These are phyloP conservation scores for Macrolepiota albuminosa DNA, from an alignment of 768 basidiomycete genomes.

Conservation along the genomic window DNA sequence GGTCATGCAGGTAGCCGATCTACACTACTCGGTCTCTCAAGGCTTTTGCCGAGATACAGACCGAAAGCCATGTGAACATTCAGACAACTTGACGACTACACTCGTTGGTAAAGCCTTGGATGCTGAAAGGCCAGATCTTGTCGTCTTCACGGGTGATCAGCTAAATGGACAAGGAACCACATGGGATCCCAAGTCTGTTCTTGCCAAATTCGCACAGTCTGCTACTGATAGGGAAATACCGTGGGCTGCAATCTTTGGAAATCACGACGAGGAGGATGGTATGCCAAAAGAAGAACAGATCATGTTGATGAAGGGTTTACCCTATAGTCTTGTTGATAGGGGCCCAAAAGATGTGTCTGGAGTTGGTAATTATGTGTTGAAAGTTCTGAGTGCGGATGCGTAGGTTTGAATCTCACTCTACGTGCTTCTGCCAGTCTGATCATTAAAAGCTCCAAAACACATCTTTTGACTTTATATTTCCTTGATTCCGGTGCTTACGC, in stretches of 20 bases:
- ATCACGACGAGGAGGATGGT: conserved; percentile 85
- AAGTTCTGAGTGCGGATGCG: conserved; percentile 81
- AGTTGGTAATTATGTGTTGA: conserved; percentile 86
- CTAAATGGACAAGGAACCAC: conserved; percentile 87
- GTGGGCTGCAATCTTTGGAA: conserved; percentile 92
- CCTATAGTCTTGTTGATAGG: conserved; percentile 76
- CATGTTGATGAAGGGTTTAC: conserved; percentile 67
- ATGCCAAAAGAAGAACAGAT: conserved; percentile 59
- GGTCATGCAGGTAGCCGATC: conserved; percentile 86
- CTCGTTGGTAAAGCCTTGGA: conserved; percentile 72
- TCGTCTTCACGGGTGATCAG: conserved; percentile 92
- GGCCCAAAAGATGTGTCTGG: conserved; percentile 88
- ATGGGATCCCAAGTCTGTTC: conserved; percentile 84
- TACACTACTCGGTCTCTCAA: conserved; percentile 84
- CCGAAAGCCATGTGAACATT: conserved; percentile 48
- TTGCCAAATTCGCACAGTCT: conserved; percentile 82
- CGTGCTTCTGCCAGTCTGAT: background rate
- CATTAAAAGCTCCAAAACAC: conserved; percentile 66
- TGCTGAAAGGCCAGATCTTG: conserved; percentile 81
- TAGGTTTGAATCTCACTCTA: conserved; percentile 34
- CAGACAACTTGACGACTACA: conserved; percentile 76
- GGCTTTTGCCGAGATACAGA: conserved; percentile 76
- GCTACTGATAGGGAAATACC: conserved; percentile 75
- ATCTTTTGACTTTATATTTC: conserved; percentile 88
- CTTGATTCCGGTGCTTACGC: conserved; percentile 84